These are phyloP conservation scores for Marasmius fiardii DNA, from an alignment of 1,284 basidiomycete species.

Conservation along the genomic window DNA sequence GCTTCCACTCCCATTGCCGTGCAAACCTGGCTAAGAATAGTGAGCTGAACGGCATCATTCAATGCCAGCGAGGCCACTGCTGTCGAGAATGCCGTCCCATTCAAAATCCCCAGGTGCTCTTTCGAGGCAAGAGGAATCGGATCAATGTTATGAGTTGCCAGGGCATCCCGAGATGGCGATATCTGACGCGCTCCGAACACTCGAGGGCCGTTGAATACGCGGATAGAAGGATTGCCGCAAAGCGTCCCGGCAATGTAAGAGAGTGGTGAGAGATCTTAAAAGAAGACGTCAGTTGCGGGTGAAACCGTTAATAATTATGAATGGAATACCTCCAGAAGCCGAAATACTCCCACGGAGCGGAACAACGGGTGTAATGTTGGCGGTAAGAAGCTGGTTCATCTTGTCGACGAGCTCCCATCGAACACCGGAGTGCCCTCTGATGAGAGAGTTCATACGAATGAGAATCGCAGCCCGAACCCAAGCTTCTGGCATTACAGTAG, in stretches of 20 bases:
- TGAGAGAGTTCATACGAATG: conserved; percentile 83
- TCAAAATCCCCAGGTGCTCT: conserved; percentile 79
- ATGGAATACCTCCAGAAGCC: conserved; percentile 66
- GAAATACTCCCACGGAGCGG: conserved; percentile 84
- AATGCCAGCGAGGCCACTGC: conserved; percentile 62
- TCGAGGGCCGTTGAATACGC: conserved; percentile 61
- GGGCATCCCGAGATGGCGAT: conserved; percentile 62
- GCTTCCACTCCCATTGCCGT: conserved; percentile 88
- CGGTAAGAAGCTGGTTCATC: conserved; percentile 70
- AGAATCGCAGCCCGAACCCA: conserved; percentile 91
- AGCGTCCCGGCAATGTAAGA: conserved; percentile 82
- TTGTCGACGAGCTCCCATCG: conserved; percentile 79
- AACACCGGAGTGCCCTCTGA: conserved; percentile 87
- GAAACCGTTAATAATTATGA: not conserved
- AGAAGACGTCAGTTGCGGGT: conserved; percentile 15
- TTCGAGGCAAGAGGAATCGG: conserved; percentile 76
- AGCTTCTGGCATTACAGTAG: conserved; percentile 79
- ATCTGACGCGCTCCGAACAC: conserved; percentile 53
- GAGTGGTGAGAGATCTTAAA: conserved; percentile 68
- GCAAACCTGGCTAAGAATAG: conserved; percentile 69
- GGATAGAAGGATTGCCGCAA: conserved; percentile 77
- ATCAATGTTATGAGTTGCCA: conserved; percentile 59
- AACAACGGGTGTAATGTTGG: conserved; percentile 78
- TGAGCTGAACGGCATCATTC: conserved; percentile 71
- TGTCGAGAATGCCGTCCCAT: conserved; percentile 82